Conservation (phyloP, 257 asterid genomes). For the Lycium barbarum region DNA sequence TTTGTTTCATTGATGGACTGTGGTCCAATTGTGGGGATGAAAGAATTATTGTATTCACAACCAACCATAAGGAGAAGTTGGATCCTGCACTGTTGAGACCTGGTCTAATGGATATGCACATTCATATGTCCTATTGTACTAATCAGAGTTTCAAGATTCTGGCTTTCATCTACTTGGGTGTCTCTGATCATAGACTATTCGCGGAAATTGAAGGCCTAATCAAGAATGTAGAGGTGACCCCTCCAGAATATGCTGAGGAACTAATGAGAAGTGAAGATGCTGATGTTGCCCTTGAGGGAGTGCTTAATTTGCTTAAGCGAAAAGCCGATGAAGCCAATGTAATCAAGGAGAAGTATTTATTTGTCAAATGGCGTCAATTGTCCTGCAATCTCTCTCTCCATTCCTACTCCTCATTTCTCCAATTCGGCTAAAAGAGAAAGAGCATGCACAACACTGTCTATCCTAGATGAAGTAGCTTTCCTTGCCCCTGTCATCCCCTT, state of each 20-base stretch:
- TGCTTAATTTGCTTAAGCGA: conserved; percentile 55
- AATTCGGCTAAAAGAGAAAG: too few relatives aligned
- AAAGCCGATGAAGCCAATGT: conserved; percentile 39
- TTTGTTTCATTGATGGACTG: conserved; percentile 71
- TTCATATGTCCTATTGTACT: conserved; percentile 75
- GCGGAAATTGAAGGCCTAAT: conserved; percentile 53
- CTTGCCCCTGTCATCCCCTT: too few relatives aligned
- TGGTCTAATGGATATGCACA: conserved; percentile 88
- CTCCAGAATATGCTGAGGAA: conserved; percentile 85
- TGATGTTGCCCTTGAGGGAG: conserved; percentile 63
- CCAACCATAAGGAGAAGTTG: conserved; percentile 77
- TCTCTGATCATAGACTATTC: conserved; percentile 42
- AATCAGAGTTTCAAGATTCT: conserved; percentile 62
- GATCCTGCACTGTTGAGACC: conserved; percentile 84
- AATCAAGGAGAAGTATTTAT: conserved; percentile 3
- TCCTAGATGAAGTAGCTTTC: too few relatives aligned
- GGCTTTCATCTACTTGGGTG: conserved; percentile 62
- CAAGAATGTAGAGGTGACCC: conserved; percentile 51
- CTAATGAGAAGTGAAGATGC: conserved; percentile 73
- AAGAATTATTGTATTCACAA: conserved; percentile 74
- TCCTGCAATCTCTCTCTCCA: too few relatives aligned
- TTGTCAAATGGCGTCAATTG: too few relatives aligned
- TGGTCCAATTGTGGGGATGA: conserved; percentile 90
- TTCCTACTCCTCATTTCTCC: too few relatives aligned
- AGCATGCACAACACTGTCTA: too few relatives aligned